Evolutionary conservation across 192 early-diverging fungal species (phyloP).

Genomic region (Entomortierella chlamydospora): DNA sequence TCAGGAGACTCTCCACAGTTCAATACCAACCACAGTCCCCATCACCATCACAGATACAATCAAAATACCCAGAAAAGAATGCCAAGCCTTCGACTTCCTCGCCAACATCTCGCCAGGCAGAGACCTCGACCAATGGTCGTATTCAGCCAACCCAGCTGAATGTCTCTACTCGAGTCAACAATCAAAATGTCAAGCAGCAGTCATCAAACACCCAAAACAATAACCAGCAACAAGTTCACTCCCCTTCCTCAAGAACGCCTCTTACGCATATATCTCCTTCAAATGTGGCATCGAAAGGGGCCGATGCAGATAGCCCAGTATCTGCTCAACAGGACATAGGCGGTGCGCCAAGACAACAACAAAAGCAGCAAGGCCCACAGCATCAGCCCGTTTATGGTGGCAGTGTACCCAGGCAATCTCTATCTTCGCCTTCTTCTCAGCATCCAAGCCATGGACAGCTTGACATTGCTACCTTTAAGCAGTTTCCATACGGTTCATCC

Average conservation of each 20-base stretch:
- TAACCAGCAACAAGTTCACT: background rate
- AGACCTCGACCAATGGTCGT: background rate
- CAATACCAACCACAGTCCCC: background rate
- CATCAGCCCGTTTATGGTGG: constrained; percentile 25
- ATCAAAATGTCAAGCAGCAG: background rate
- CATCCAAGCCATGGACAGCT: background rate
- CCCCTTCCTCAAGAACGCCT: background rate
- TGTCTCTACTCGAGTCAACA: background rate
- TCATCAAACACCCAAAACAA: background rate
- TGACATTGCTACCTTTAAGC: constrained; percentile 6
- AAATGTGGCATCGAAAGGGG: background rate
- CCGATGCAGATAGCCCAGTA: constrained; percentile 1
- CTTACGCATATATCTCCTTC: constrained; percentile 30
- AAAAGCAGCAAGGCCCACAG: constrained; percentile 12
- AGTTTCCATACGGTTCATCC: constrained; percentile 1
- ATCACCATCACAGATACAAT: constrained; percentile 12
- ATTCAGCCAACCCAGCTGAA: background rate
- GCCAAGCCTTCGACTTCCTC: background rate
- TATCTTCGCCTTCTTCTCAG: background rate
- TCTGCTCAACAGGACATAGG: background rate
- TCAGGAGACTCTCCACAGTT: constrained; percentile 4
- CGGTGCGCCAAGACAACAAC: background rate
- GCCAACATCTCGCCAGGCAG: background rate
- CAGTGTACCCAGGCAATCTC: constrained; percentile 16
- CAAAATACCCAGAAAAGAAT: constrained; percentile 5